Evolutionary conservation across 768 basidiomycete genomes (phyloP), one percentile per base, ranked within the genome.

Genomic region (Hebeloma cylindrosporum): DNA sequence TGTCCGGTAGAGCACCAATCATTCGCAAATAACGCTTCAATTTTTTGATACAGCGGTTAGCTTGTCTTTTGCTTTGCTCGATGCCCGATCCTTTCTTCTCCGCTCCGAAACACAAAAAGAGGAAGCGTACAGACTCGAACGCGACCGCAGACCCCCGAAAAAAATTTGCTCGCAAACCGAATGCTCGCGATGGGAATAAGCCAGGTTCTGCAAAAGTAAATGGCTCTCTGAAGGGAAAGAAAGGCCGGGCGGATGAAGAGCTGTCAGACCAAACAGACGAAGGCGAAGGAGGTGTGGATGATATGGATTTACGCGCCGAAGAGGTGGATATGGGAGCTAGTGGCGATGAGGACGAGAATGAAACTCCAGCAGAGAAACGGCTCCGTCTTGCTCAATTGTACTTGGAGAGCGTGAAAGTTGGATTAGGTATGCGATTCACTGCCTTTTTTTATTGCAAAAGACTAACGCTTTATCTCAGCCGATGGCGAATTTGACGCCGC

Each of bases 401-500:
- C 64, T 71, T 99, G 29, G 82, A 92, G 48, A 84, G 75, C 50
- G 82, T 98, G 10, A 89, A 89, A 63, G 80, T 85, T 47, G 80
- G 77, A 27, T 64, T 94, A 21, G 75, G 85, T 80, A 55, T 63
- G 80, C 71, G 14, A 28, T 39, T 40, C 21, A 3, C 41, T 25
- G 30, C 2, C 6, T 40, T 29, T 45, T 27, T 18, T 14, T 29
- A 40, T 11, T 22, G 46, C 26, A 13, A 17, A 34, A 11, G 32
- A 30, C 27, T 5, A 35, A 16, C 32, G 11, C 51, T 14, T 28
- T 18, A n/a, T 14, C 23, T 3, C 14, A 80, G 91, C 83, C 47
- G 93, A 93, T 18, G 90, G 88, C 25, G 93, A 93, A 50, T 93
- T 83, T 51, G 95, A 99, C 61, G 96, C 96, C 4, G 93, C 90